phyloP scores from a whole-genome alignment of 169 alveolate species.

The Amoebophrya sp. region DNA sequence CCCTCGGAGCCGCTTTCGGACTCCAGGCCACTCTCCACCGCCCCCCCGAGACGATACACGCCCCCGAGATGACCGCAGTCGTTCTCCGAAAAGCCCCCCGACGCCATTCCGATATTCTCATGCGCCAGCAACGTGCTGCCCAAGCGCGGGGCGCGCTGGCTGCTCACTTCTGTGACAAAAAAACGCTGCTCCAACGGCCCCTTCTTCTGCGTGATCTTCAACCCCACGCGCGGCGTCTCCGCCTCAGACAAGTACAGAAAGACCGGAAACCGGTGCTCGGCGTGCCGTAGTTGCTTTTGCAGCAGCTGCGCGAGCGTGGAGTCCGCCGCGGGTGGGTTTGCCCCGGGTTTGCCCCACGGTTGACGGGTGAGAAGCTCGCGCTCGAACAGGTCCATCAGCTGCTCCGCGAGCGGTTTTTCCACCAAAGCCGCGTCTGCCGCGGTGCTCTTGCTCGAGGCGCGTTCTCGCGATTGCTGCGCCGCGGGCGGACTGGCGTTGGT shows the following conservation, averaged over 20 bases:
- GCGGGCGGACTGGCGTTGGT: no score
- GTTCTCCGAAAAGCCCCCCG: no score
- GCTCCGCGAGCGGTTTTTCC: no score
- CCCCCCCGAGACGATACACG: neutral
- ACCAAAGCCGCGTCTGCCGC: no score
- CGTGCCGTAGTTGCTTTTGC: neutral
- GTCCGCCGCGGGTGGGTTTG: no score
- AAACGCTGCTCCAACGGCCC: neutral
- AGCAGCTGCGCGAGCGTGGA: neutral
- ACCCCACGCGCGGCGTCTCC: neutral
- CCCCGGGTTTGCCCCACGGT: no score
- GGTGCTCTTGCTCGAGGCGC: no score
- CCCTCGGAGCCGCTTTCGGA: neutral
- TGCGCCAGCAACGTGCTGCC: neutral
- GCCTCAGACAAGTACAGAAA: neutral
- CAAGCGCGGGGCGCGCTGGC: neutral
- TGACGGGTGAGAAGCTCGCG: no score
- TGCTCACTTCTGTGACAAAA: neutral
- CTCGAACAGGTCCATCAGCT: no score
- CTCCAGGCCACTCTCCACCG: neutral
- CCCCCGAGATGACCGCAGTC: no score
- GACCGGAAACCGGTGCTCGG: neutral
- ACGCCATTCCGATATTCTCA: neutral
- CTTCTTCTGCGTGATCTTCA: neutral
- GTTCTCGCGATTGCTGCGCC: no score